A percentile compares a stretch with the other conserved stretches of the same genome.
Conservation (phyloP, 495 filamentous ascomycete species). For the Aspergillus sclerotiicarbonarius region DNA sequence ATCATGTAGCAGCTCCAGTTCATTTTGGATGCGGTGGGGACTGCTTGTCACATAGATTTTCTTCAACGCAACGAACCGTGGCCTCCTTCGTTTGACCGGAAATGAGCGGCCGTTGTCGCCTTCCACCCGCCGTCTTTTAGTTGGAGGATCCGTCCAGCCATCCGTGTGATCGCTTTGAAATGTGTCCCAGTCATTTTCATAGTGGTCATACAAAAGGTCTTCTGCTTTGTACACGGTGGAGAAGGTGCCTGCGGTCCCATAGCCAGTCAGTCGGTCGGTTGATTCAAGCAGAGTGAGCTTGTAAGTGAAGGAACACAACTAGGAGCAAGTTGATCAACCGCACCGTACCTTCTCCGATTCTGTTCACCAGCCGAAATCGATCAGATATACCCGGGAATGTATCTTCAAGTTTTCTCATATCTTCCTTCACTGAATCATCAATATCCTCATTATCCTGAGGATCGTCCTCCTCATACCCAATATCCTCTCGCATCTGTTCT, state of each 20-base stretch:
- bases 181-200: conserved; percentile 84
- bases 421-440: conserved; percentile 70
- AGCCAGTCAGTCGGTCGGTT: conserved; percentile 14
- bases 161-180: conserved; percentile 57
- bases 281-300: background rate
- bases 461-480: conserved; percentile 48
- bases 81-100: conserved; percentile 36
- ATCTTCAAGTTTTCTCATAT: conserved; percentile 81
- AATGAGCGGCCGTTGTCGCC: conserved; percentile 25
- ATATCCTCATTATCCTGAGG: conserved; percentile 54
- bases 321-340: background rate
- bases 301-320: background rate
- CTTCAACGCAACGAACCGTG: conserved; percentile 91
- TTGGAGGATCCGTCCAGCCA: conserved; percentile 58
- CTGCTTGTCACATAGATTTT: conserved; percentile 99
- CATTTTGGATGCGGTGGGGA: conserved; percentile 89
- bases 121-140: conserved; percentile 46
- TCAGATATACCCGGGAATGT: conserved; percentile 80
- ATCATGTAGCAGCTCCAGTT: conserved; percentile 93
- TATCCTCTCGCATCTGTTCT: conserved; percentile 24
- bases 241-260: conserved; percentile 70
- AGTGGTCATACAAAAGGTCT: conserved; percentile 82
- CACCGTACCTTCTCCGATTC: conserved; percentile 84
- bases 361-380: conserved; percentile 86
- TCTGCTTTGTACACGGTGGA: conserved; percentile 99